Conservation (phyloP, 805 yeast genomes). For the Metschnikowia kunwiensis region DNA sequence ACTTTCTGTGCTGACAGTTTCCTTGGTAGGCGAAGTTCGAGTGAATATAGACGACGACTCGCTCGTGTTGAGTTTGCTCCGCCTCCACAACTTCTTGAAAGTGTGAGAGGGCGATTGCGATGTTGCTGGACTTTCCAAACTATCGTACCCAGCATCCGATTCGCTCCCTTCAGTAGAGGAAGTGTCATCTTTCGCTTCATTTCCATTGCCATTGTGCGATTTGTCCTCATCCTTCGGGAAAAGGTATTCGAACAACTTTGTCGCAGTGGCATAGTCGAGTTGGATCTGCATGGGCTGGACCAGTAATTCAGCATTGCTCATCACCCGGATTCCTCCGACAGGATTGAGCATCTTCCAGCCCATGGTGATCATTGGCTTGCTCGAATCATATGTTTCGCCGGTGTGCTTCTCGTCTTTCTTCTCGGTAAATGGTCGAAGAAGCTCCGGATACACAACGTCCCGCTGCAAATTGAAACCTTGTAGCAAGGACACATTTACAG, state of each 20-base stretch:
- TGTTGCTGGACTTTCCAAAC: slow-evolving; percentile 25
- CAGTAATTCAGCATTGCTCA: slow-evolving; percentile 58
- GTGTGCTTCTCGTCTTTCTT: slow-evolving; percentile 17
- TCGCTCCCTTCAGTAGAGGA: slow-evolving; percentile 27
- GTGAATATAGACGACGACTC: slow-evolving; percentile 2
- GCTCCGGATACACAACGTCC: slow-evolving; percentile 62
- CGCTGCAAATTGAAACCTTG: slow-evolving; percentile 66
- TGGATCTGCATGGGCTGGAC: slow-evolving; percentile 68
- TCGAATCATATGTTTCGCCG: slow-evolving; percentile 6
- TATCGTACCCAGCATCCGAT: slow-evolving; percentile 15
- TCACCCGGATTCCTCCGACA: slow-evolving; percentile 86
- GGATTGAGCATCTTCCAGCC: slow-evolving; percentile 81
- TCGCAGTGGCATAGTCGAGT: slow-evolving; percentile 69
- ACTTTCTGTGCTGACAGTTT: slow-evolving; percentile 5
- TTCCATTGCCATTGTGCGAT: not conserved
- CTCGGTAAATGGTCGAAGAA: slow-evolving; percentile 51
- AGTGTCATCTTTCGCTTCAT: not conserved
- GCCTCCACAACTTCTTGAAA: slow-evolving; percentile 5
- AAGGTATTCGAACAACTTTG: slow-evolving; percentile 60
- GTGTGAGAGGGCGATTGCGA: slow-evolving; percentile 4
- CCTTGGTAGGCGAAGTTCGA: slow-evolving; percentile 1
- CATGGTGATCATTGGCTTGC: slow-evolving; percentile 27
- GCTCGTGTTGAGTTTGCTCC: slow-evolving; percentile 1
- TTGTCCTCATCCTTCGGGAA: slow-evolving; percentile 51
- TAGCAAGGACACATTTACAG: slow-evolving; percentile 55